Conservation (phyloP, 257 asterid genomes). For the Solanum tacnaense region DNA sequence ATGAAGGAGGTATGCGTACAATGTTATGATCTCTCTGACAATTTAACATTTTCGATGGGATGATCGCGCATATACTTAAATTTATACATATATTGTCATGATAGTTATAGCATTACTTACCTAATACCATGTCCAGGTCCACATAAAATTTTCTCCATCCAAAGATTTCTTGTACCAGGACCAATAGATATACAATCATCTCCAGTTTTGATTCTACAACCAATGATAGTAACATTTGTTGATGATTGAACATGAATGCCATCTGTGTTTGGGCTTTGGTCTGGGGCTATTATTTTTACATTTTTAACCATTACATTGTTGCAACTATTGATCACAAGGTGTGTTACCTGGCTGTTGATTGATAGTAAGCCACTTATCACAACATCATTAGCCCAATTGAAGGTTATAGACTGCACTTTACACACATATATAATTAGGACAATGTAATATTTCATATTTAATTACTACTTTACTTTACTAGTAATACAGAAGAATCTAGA, state of each 20-base stretch:
- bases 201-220: slow-evolving; percentile 30
- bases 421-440: neutral
- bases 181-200: slow-evolving; percentile 67
- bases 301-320: slow-evolving; percentile 39
- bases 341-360: slow-evolving; percentile 48
- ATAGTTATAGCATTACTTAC: neutral
- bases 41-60: neutral
- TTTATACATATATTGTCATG: too few relatives aligned
- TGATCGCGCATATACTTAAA: neutral
- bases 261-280: slow-evolving; percentile 53
- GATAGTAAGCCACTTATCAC: slow-evolving; percentile 42
- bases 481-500: too few relatives aligned
- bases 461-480: neutral
- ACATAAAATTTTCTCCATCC: slow-evolving; percentile 52
- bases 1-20: neutral
- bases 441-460: neutral
- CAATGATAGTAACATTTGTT: slow-evolving; percentile 29
- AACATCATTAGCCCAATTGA: slow-evolving; percentile 46
- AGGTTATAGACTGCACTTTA: slow-evolving; percentile 44
- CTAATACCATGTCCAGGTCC: slow-evolving; percentile 79
- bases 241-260: slow-evolving; percentile 59
- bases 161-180: slow-evolving; percentile 50
- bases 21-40: neutral
- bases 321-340: slow-evolving; percentile 56
- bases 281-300: slow-evolving; percentile 43